These are phyloP conservation scores for Knufia fluminis DNA, from an alignment of 2,329 filamentous ascomycete genomes.

Conservation along the genomic window DNA sequence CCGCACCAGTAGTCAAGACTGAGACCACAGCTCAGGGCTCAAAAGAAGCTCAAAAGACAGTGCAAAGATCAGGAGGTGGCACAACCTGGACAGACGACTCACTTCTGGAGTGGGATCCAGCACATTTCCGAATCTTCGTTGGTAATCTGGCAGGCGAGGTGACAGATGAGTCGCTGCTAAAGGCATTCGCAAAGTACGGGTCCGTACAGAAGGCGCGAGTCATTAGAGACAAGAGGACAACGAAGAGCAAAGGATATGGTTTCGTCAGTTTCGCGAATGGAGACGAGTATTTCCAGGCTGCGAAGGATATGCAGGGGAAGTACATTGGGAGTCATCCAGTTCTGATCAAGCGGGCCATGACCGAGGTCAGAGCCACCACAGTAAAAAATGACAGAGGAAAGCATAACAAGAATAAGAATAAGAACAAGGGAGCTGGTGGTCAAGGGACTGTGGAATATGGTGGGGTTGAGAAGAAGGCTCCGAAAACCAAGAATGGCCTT, in stretches of 20 bases:
- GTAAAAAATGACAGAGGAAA: slow-evolving; percentile 56
- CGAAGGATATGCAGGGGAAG: slow-evolving; percentile 97
- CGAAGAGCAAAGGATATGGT: slow-evolving; percentile 91
- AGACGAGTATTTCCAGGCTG: slow-evolving; percentile 92
- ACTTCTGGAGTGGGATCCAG: slow-evolving; percentile 90
- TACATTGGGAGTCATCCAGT: slow-evolving; percentile 98
- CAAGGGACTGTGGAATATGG: slow-evolving; percentile 34
- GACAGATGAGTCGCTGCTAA: slow-evolving; percentile 88
- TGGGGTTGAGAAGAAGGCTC: slow-evolving; percentile 34
- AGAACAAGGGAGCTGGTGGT: slow-evolving; percentile 30
- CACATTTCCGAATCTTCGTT: slow-evolving; percentile 89
- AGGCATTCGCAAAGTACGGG: slow-evolving; percentile 81
- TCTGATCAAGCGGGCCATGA: slow-evolving; percentile 75
- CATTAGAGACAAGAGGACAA: slow-evolving; percentile 88
- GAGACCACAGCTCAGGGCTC: slow-evolving; percentile 32
- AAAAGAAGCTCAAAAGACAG: slow-evolving; percentile 56
- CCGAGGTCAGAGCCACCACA: slow-evolving; percentile 74
- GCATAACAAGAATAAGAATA: slow-evolving; percentile 27
- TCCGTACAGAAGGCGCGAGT: slow-evolving; percentile 90
- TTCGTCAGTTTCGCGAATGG: slow-evolving; percentile 94
- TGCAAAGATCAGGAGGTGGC: slow-evolving; percentile 78
- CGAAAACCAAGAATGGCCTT: slow-evolving; percentile 38
- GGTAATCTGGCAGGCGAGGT: slow-evolving; percentile 96
- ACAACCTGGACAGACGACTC: slow-evolving; percentile 85
- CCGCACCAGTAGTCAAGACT: slow-evolving; percentile 26